Evolutionary conservation across 495 filamentous ascomycete genomes (phyloP).

Genomic region (Podospora tetraspora): DNA sequence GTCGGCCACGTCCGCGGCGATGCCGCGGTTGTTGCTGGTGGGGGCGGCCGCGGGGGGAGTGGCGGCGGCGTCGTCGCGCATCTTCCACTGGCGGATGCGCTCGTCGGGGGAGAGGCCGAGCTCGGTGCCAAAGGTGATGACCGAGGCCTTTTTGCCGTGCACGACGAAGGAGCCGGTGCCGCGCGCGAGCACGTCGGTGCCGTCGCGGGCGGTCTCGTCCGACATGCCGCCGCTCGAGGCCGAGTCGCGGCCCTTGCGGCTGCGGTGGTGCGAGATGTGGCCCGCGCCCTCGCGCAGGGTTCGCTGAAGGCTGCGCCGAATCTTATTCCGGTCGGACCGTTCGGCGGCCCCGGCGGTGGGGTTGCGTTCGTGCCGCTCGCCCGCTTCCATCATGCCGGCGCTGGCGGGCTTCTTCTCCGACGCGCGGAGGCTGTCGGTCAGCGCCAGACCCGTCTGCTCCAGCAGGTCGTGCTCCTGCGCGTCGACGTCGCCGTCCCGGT

Average conservation of each 20-base stretch:
- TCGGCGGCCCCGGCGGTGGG: constrained; percentile 32
- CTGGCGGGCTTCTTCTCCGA: constrained; percentile 19
- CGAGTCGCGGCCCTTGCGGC: constrained; percentile 73
- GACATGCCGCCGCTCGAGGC: constrained; percentile 52
- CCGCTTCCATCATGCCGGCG: constrained; percentile 27
- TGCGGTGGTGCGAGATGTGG: constrained; percentile 62
- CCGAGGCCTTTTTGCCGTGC: constrained; percentile 95
- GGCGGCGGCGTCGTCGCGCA: constrained; percentile 31
- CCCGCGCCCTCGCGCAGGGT: constrained; percentile 75
- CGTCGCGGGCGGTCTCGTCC: constrained; percentile 57
- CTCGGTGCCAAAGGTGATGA: constrained; percentile 89
- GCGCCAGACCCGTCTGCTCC: constrained; percentile 46
- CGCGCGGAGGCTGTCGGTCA: constrained; percentile 13
- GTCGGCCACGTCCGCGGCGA: constrained; percentile 19
- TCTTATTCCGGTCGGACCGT: constrained; percentile 51
- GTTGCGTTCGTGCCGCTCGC: constrained; percentile 30
- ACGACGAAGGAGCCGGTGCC: constrained; percentile 86
- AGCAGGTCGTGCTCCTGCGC: constrained; percentile 46
- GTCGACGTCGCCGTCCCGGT: constrained; percentile 39
- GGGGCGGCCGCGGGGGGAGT: neutral
- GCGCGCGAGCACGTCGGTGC: constrained; percentile 62
- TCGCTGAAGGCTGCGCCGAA: constrained; percentile 85
- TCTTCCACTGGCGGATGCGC: constrained; percentile 50
- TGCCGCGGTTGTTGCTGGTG: neutral
- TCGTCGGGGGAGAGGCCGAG: constrained; percentile 79